Percentiles rank a stretch among this genome's conserved stretches.
These are phyloP conservation scores for Globisporangium cylindrosporum DNA, from an alignment of 352 stramenopile species.

Conservation along the genomic window DNA sequence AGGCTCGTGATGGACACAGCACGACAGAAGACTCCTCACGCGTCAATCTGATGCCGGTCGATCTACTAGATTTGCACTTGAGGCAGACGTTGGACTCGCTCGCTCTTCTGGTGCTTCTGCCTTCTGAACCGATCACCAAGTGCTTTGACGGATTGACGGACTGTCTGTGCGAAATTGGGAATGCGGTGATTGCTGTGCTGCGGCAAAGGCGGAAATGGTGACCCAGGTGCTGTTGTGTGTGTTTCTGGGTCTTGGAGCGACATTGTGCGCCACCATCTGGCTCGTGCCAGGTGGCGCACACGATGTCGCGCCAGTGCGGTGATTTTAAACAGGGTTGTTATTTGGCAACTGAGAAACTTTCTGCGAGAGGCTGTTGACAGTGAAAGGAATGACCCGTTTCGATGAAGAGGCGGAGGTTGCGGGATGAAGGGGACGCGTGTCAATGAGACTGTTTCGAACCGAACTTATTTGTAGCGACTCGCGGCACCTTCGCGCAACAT, in stretches of 20 bases:
- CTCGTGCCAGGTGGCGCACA: constrained; percentile 5
- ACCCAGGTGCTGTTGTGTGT: neutral
- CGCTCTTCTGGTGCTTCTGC: constrained; percentile 3
- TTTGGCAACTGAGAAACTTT: neutral
- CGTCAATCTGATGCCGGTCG: neutral
- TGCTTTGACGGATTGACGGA: constrained; percentile 5
- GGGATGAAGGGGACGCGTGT: constrained; percentile 1
- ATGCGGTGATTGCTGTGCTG: neutral
- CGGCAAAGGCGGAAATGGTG: neutral
- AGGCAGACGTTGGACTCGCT: neutral
- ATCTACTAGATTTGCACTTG: neutral
- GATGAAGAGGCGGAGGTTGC: neutral
- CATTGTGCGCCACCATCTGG: neutral
- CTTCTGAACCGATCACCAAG: constrained; percentile 3
- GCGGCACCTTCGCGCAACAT: constrained; percentile 11
- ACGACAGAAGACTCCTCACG: neutral
- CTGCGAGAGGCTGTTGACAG: neutral
- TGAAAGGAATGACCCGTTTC: neutral
- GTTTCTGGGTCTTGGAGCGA: neutral
- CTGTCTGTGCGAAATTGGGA: constrained; percentile 1
- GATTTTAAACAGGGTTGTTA: neutral
- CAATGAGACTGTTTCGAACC: constrained; percentile 12
- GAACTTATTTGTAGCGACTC: constrained; percentile 6
- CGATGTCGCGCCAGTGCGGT: neutral
- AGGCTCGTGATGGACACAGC: neutral